Conservation (phyloP, 768 basidiomycete species). For the Trametes maxima region DNA sequence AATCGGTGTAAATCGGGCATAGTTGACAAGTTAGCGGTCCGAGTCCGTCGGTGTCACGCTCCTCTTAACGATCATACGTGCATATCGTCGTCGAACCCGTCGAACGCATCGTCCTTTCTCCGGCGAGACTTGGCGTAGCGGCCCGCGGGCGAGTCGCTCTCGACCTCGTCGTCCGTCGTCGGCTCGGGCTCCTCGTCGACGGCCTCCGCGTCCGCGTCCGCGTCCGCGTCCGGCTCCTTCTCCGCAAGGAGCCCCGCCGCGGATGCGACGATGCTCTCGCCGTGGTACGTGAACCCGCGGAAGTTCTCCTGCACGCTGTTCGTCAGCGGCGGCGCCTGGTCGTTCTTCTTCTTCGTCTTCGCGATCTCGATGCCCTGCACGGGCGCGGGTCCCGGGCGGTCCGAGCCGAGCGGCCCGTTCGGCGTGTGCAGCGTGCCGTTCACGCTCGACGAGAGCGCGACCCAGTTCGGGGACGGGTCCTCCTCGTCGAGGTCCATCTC, state of each 20-base stretch:
- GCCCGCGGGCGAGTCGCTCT: constrained; percentile 67
- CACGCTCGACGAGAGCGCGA: constrained; percentile 44
- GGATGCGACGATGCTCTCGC: constrained; percentile 62
- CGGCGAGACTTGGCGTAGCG: constrained; percentile 55
- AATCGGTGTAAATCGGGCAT: too few species aligned
- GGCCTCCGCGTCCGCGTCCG: constrained; percentile 27
- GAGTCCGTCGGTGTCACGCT: too few species aligned
- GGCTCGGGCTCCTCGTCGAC: constrained; percentile 41
- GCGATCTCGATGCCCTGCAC: constrained; percentile 51
- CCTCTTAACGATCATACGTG: constrained; percentile 29
- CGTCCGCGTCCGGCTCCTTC: constrained; percentile 32
- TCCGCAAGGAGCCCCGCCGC: constrained; percentile 43
- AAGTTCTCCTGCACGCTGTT: constrained; percentile 96
- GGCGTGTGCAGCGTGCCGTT: constrained; percentile 56
- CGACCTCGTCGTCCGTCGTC: constrained; percentile 78
- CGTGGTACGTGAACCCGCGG: constrained; percentile 88
- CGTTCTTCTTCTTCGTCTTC: constrained; percentile 45
- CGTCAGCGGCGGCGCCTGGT: constrained; percentile 66
- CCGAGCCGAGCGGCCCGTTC: constrained; percentile 72
- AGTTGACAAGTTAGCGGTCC: too few species aligned
- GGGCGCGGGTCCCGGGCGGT: constrained; percentile 29
- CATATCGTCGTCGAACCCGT: constrained; percentile 39
- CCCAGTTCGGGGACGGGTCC: constrained; percentile 76
- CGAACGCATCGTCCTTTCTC: constrained; percentile 42
- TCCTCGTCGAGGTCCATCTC: constrained; percentile 45